phyloP scores from a whole-genome alignment of 1,139 yeast genomes.

The Scheffersomyces quercinus region DNA sequence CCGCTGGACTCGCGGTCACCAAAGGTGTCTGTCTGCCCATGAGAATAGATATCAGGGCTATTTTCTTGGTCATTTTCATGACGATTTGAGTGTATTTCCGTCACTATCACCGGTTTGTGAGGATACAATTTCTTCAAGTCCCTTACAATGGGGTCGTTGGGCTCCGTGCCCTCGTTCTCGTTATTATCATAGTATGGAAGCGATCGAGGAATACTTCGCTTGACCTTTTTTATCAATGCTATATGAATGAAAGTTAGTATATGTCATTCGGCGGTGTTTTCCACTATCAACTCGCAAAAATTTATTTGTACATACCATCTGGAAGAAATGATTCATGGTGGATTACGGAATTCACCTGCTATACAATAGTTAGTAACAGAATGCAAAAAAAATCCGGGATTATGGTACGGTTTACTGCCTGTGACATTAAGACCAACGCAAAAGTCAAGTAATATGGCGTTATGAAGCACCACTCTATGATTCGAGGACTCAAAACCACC shows the following conservation, averaged over 20 bases:
- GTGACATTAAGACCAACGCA: too few species aligned
- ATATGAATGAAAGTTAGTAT: not conserved
- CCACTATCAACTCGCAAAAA: too few species aligned
- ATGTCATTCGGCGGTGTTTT: too few species aligned
- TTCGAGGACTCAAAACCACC: too few species aligned
- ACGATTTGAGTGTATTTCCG: conserved; percentile 3
- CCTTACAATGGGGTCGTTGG: conserved; percentile 27
- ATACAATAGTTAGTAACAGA: too few species aligned
- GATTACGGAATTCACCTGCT: too few species aligned
- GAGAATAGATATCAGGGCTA: not conserved
- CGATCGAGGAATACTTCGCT: conserved; percentile 14
- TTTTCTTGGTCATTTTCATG: not conserved
- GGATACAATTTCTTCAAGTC: conserved; percentile 36
- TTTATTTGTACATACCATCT: too few species aligned
- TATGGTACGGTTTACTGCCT: too few species aligned
- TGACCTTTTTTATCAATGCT: conserved; percentile 15
- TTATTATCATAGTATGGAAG: conserved; percentile 4
- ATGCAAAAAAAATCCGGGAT: too few species aligned
- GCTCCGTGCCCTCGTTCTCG: conserved; percentile 5
- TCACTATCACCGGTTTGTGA: conserved; percentile 19
- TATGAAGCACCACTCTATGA: too few species aligned
- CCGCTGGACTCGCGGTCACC: not conserved
- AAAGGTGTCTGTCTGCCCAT: not conserved
- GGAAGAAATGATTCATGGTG: too few species aligned
- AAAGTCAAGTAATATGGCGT: too few species aligned